These are phyloP conservation scores for Corchorus capsularis DNA, from an alignment of 345 rosid genomes.

Conservation along the genomic window DNA sequence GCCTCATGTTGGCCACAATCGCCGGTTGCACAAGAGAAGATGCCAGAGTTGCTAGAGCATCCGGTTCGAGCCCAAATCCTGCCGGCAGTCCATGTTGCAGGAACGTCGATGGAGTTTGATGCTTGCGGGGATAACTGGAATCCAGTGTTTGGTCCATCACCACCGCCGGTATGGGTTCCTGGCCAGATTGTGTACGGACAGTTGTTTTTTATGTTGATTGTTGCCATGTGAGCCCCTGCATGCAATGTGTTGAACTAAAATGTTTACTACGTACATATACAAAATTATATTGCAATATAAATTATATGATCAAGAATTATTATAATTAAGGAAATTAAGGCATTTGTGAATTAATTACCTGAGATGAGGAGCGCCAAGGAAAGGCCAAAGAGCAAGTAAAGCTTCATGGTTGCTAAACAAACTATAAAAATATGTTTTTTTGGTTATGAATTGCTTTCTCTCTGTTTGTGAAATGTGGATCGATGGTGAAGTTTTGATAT, in stretches of 20 bases:
- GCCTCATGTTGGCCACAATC: slow-evolving; percentile 52
- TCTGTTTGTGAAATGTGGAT: no score
- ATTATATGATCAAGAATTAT: no score
- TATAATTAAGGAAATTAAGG: no score
- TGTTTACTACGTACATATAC: background rate
- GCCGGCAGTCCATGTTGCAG: slow-evolving; percentile 28
- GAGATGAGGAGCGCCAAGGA: background rate
- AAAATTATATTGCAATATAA: no score
- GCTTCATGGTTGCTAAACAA: background rate
- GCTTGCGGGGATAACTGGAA: slow-evolving; percentile 40
- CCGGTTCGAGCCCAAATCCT: slow-evolving; percentile 47
- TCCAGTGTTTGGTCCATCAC: slow-evolving; percentile 42
- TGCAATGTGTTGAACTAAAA: background rate
- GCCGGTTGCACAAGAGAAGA: slow-evolving; percentile 43
- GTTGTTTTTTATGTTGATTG: slow-evolving; percentile 47
- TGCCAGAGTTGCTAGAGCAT: slow-evolving; percentile 39
- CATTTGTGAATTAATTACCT: background rate
- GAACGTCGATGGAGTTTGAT: slow-evolving; percentile 29
- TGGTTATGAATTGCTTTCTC: no score
- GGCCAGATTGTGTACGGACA: slow-evolving; percentile 56
- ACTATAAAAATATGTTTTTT: no score
- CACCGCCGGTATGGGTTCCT: slow-evolving; percentile 18
- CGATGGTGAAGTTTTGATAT: no score
- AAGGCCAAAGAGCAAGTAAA: background rate
- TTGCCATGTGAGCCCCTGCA: slow-evolving; percentile 18